phyloP scores from a whole-genome alignment of 2,329 filamentous ascomycete genomes.

The Xylariaceae sp. region DNA sequence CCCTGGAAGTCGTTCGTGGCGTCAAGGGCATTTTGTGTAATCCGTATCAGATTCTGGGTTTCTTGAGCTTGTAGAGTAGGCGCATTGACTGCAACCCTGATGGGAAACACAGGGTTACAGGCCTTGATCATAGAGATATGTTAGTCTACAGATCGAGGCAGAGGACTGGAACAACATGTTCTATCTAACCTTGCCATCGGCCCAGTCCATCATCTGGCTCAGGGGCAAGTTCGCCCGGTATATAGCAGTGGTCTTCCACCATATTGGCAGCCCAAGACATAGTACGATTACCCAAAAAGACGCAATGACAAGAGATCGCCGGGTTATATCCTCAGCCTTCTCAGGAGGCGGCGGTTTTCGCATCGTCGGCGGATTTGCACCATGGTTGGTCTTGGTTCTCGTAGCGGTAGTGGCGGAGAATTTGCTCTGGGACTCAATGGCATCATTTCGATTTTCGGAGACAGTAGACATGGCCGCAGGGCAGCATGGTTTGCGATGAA shows the following conservation, averaged over 20 bases:
- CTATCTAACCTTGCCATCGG: conserved; percentile 73
- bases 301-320: conserved; percentile 74
- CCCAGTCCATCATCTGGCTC: conserved; percentile 87
- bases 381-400: conserved; percentile 5
- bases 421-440: conserved; percentile 1
- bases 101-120: conserved; percentile 84
- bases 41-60: conserved; percentile 71
- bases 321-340: conserved; percentile 66
- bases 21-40: conserved; percentile 86
- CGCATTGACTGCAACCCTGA: conserved; percentile 78
- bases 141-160: conserved; percentile 1
- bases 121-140: conserved; percentile 55
- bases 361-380: conserved; percentile 12
- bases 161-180: background rate
- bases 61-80: conserved; percentile 67
- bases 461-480: conserved; percentile 20
- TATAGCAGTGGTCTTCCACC: conserved; percentile 94
- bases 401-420: background rate
- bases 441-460: conserved; percentile 14
- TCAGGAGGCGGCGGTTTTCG: conserved; percentile 73
- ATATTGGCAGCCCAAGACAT: conserved; percentile 84
- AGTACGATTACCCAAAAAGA: conserved; percentile 92
- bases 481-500: conserved; percentile 18
- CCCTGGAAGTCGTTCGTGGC: conserved; percentile 84
- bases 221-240: conserved; percentile 84